phyloP scores from a whole-genome alignment of 2,329 filamentous ascomycete species.

The Alternaria ventricosa region DNA sequence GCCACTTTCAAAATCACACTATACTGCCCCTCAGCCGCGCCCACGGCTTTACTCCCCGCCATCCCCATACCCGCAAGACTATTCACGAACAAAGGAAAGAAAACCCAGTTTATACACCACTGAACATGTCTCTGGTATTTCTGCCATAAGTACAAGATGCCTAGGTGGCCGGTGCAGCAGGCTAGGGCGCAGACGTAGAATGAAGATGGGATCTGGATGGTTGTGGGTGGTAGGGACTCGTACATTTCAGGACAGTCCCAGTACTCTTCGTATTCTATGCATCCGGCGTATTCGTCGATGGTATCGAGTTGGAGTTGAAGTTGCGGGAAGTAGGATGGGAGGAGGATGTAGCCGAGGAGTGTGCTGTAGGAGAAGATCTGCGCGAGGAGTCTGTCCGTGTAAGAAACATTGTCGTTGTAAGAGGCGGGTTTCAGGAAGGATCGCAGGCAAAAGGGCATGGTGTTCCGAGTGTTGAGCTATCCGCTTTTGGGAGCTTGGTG shows the following conservation, averaged over 20 bases:
- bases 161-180: slow-evolving; percentile 51
- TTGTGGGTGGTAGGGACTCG: slow-evolving; percentile 34
- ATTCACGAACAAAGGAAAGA: slow-evolving; percentile 54
- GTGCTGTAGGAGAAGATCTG: slow-evolving; percentile 55
- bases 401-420: slow-evolving; percentile 52
- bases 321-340: slow-evolving; percentile 61
- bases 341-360: slow-evolving; percentile 61
- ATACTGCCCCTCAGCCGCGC: slow-evolving; percentile 55
- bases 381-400: slow-evolving; percentile 57
- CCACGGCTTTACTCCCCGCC: slow-evolving; percentile 50
- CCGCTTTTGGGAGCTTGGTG: too few relatives aligned
- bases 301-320: slow-evolving; percentile 42
- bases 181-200: slow-evolving; percentile 55
- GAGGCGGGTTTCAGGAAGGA: not conserved
- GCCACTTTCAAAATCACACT: slow-evolving; percentile 52
- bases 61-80: slow-evolving; percentile 59
- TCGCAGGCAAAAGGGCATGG: slow-evolving; percentile 55
- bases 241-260: not conserved
- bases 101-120: slow-evolving; percentile 61
- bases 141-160: slow-evolving; percentile 55
- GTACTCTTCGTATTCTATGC: slow-evolving; percentile 20
- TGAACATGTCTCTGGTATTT: slow-evolving; percentile 59
- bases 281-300: slow-evolving; percentile 26
- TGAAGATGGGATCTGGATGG: slow-evolving; percentile 49
- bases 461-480: not conserved